Evolutionary conservation across 768 basidiomycete species (phyloP).

Genomic region (Cystobasidium tubakii): DNA sequence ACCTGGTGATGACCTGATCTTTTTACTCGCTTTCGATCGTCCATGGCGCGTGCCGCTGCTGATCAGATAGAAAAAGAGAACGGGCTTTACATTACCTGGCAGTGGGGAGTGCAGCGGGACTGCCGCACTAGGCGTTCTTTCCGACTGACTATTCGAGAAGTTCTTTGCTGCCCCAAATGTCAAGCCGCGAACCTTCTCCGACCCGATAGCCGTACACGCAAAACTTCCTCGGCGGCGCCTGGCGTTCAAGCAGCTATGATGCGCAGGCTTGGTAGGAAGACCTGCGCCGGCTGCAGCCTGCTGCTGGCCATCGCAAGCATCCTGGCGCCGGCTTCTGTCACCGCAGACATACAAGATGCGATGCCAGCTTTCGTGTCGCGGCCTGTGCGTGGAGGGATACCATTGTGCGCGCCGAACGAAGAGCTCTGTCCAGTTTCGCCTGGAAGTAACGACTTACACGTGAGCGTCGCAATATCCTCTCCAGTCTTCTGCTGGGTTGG

Average conservation of each 20-base stretch:
- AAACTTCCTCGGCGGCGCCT: no score
- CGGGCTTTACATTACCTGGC: no score
- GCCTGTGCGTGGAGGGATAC: neutral
- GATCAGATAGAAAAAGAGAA: no score
- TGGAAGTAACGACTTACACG: constrained; percentile 26
- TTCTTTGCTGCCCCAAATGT: no score
- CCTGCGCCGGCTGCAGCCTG: neutral
- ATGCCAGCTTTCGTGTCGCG: constrained; percentile 12
- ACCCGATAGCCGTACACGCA: no score
- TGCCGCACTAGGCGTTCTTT: no score
- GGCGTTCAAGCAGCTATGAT: neutral
- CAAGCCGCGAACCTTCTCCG: no score
- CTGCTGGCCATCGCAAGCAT: neutral
- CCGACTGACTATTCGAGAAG: no score
- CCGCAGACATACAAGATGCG: neutral
- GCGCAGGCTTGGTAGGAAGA: neutral
- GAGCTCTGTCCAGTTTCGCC: constrained; percentile 22
- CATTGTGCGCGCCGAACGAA: constrained; percentile 7
- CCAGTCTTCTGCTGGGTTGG: neutral
- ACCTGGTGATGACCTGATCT: no score
- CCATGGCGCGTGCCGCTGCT: no score
- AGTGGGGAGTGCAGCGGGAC: no score
- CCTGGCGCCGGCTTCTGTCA: neutral
- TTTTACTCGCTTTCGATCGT: no score
- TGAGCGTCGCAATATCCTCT: neutral